Evolutionary conservation across 768 basidiomycete species (phyloP).

Genomic region (Pilatotrama ljubarskyi): DNA sequence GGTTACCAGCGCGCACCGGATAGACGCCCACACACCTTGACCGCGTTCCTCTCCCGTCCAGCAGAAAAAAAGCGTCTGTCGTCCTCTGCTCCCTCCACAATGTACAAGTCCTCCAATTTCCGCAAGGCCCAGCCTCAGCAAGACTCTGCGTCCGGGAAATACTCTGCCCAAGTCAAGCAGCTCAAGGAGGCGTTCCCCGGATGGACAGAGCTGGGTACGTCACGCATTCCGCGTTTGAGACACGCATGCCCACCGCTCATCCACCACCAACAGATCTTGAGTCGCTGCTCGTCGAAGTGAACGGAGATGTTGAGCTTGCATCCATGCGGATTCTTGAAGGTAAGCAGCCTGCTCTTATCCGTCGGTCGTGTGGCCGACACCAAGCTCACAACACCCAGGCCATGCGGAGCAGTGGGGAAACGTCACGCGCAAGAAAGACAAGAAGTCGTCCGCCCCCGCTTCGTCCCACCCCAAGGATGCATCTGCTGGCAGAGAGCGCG

Average conservation of each 20-base stretch:
- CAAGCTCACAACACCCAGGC: conserved; percentile 43
- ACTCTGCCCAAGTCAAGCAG: conserved; percentile 52
- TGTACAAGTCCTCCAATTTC: conserved; percentile 34
- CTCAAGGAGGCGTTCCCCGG: conserved; percentile 72
- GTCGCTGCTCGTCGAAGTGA: conserved; percentile 64
- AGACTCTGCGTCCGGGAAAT: conserved; percentile 39
- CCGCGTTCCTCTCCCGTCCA: conserved; percentile 22
- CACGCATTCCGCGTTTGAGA: conserved; percentile 23
- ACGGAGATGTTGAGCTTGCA: conserved; percentile 69
- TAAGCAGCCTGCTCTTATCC: conserved; percentile 31
- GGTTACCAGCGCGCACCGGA: background rate
- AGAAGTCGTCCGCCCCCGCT: conserved; percentile 51
- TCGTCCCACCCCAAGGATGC: conserved; percentile 54
- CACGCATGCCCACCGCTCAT: conserved; percentile 26
- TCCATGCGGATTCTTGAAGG: conserved; percentile 78
- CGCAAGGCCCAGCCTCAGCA: conserved; percentile 29
- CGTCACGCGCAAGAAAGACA: conserved; percentile 86
- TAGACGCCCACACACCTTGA: conserved; percentile 16
- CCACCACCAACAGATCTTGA: conserved; percentile 53
- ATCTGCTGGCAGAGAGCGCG: conserved; percentile 41
- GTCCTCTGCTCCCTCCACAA: conserved; percentile 25
- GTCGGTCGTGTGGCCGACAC: conserved; percentile 23
- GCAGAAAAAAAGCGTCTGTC: conserved; percentile 25
- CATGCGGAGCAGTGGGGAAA: conserved; percentile 79
- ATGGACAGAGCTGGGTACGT: conserved; percentile 69